Percentiles rank a stretch among this genome's conserved stretches.
These are phyloP conservation scores for Limnanthes douglasii DNA, from an alignment of 345 rosid species.

Conservation along the genomic window DNA sequence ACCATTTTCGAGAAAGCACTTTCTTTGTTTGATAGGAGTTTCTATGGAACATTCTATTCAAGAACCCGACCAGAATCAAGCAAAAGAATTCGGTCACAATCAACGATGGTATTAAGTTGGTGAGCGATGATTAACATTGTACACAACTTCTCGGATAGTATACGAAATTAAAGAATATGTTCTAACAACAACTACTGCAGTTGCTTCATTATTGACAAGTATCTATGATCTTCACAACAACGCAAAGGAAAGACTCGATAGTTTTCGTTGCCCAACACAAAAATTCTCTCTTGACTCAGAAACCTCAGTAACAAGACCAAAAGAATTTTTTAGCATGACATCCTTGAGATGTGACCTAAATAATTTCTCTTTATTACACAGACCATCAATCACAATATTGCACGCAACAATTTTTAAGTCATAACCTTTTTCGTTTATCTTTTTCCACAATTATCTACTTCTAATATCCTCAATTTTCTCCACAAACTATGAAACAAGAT, in stretches of 20 bases:
- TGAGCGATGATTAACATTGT: slow-evolving; percentile 44
- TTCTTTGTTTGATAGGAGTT: slow-evolving; percentile 18
- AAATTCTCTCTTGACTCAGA: slow-evolving; percentile 21
- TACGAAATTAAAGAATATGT: slow-evolving; percentile 18
- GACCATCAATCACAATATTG: slow-evolving; percentile 75
- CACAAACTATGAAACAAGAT: slow-evolving; percentile 77
- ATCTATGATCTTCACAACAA: slow-evolving; percentile 16
- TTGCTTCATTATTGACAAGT: slow-evolving; percentile 21
- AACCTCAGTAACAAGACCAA: too few relatives aligned
- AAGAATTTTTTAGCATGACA: too few relatives aligned
- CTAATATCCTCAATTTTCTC: slow-evolving; percentile 50
- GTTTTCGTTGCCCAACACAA: slow-evolving; percentile 20
- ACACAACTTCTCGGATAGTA: slow-evolving; percentile 22
- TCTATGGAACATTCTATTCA: slow-evolving; percentile 27
- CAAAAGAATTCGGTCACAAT: slow-evolving; percentile 28
- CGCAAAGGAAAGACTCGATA: slow-evolving; percentile 17
- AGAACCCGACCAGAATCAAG: slow-evolving; percentile 40
- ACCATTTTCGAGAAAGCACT: too few relatives aligned
- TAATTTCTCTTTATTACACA: slow-evolving; percentile 60
- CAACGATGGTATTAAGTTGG: slow-evolving; percentile 35
- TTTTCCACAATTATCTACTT: slow-evolving; percentile 74
- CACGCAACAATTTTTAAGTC: slow-evolving; percentile 76
- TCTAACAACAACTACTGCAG: slow-evolving; percentile 20
- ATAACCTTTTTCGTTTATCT: slow-evolving; percentile 77
- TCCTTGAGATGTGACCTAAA: too few relatives aligned